Conservation (phyloP, 2,329 filamentous ascomycete species). For the Camillea tinctor region DNA sequence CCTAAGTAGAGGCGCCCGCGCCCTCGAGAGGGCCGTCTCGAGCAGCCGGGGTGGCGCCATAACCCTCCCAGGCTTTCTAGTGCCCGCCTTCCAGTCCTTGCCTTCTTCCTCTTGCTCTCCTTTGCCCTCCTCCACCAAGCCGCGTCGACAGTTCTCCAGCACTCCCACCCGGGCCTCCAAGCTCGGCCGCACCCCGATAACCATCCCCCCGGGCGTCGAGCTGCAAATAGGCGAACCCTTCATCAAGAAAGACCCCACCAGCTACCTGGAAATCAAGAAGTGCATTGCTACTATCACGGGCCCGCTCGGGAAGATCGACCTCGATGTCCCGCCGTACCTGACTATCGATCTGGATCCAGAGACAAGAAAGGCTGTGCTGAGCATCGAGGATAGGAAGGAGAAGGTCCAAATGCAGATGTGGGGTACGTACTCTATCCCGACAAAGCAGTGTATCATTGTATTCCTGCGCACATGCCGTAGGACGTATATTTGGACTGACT, state of each 20-base stretch:
- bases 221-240: conserved; percentile 66
- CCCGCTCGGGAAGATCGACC: conserved; percentile 74
- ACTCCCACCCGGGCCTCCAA: conserved; percentile 70
- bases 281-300: conserved; percentile 75
- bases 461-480: too few species aligned
- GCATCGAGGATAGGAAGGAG: conserved; percentile 64
- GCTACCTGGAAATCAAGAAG: conserved; percentile 60
- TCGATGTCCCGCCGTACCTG: conserved; percentile 78
- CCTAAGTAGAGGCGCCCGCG: conserved; percentile 56
- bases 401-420: conserved; percentile 91
- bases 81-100: conserved; percentile 63
- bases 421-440: conserved; percentile 57
- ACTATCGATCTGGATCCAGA: conserved; percentile 66
- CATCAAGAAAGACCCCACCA: conserved; percentile 52
- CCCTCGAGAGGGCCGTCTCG: conserved; percentile 54
- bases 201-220: conserved; percentile 80
- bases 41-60: conserved; percentile 40
- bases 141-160: conserved; percentile 66
- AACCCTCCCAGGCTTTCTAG: conserved; percentile 69
- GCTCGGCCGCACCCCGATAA: conserved; percentile 78
- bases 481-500: not conserved
- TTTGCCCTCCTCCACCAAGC: too few species aligned
- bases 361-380: conserved; percentile 63
- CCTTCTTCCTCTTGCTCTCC: conserved; percentile 8
- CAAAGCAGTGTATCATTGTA: not conserved